A percentile compares a stretch with the other conserved stretches of the same genome.
Evolutionary conservation across 805 yeast species (phyloP).

Genomic region (Metschnikowia proteae): DNA sequence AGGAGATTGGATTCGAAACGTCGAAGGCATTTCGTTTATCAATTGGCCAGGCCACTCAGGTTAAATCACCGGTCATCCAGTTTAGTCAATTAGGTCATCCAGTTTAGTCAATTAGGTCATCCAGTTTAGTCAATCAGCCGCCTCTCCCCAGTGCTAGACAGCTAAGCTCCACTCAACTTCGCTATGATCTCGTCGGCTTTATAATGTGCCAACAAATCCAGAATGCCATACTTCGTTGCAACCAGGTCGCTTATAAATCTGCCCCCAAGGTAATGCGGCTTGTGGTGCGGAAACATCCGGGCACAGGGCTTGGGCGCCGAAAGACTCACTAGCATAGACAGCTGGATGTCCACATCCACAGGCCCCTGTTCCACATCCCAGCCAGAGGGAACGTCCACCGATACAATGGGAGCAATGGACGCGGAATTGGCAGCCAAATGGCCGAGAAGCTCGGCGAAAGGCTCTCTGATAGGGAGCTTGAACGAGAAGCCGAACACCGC

Average conservation of each 20-base stretch:
- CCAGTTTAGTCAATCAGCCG: too few species aligned
- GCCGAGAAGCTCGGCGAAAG: constrained; percentile 50
- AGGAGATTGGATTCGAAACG: too few species aligned
- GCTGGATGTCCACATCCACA: constrained; percentile 43
- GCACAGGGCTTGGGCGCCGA: constrained; percentile 96
- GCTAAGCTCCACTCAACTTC: constrained; percentile 19
- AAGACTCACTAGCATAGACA: constrained; percentile 69
- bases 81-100: too few species aligned
- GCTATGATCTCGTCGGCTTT: constrained; percentile 36
- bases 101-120: too few species aligned
- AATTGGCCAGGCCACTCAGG: too few species aligned
- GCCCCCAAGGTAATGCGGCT: constrained; percentile 82
- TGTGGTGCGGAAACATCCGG: constrained; percentile 36
- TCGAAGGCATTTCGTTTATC: too few species aligned
- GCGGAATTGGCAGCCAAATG: constrained; percentile 29
- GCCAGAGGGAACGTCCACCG: constrained; percentile 92
- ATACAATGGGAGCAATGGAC: constrained; percentile 58
- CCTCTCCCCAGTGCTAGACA: too few species aligned
- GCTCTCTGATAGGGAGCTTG: constrained; percentile 79
- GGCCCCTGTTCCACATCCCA: constrained; percentile 92
- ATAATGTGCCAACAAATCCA: constrained; percentile 34
- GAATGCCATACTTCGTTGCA: constrained; percentile 71
- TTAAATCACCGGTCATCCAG: too few species aligned
- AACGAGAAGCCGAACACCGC: constrained; percentile 92
- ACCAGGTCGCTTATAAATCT: constrained; percentile 67